phyloP scores from a whole-genome alignment of 371 early-diverging fungal species.

The Batkoa obscura region DNA sequence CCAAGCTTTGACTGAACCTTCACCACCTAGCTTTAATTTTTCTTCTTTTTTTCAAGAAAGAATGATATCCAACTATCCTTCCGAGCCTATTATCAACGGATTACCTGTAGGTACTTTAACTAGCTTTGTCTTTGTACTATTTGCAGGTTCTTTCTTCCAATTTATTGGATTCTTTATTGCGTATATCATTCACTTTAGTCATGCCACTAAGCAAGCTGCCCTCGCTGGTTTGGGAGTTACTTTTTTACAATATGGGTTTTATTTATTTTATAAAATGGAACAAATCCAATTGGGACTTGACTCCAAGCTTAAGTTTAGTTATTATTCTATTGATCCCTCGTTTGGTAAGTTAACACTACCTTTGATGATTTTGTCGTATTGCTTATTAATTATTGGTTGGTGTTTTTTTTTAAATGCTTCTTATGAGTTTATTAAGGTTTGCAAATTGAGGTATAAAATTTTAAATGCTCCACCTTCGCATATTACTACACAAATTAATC shows the following conservation, averaged over 20 bases:
- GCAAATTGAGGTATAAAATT: no score
- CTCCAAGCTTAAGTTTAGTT: no score
- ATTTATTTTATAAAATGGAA: background rate
- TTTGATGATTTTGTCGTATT: background rate
- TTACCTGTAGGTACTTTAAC: background rate
- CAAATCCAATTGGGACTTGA: background rate
- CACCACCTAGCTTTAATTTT: background rate
- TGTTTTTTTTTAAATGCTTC: no score
- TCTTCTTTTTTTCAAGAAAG: no score
- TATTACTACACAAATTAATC: no score
- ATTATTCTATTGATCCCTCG: background rate
- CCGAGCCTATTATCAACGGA: background rate
- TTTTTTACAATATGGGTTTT: background rate
- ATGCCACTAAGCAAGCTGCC: background rate
- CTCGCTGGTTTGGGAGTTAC: background rate
- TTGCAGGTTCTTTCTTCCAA: background rate
- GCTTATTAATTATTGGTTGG: conserved; percentile 2
- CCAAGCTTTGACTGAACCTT: background rate
- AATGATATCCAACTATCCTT: background rate
- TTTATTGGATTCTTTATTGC: background rate
- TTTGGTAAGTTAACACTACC: background rate
- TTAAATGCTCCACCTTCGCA: no score
- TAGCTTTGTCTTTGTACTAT: background rate
- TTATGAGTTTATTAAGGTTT: no score
- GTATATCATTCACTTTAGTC: background rate